Percentiles rank a stretch among this genome's conserved stretches.
Evolutionary conservation across 106 monocot species (phyloP).

Genomic region (Allium cepa): DNA sequence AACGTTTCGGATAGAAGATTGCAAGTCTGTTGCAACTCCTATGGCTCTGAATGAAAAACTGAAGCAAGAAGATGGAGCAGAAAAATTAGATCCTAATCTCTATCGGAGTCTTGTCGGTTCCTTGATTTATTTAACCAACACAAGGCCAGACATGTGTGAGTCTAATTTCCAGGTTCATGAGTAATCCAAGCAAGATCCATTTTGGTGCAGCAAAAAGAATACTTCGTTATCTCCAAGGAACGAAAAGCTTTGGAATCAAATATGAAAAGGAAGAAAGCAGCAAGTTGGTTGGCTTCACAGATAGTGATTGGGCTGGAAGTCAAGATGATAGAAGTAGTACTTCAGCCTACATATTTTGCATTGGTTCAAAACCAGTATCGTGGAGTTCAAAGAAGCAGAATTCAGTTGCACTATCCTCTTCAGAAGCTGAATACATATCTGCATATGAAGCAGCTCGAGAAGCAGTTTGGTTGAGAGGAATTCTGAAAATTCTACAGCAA

Average conservation of each 20-base stretch:
- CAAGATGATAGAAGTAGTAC: conserved; percentile 11
- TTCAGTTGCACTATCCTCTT: not conserved
- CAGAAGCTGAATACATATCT: conserved; percentile 4
- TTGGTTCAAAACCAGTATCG: not conserved
- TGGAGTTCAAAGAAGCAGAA: conserved; percentile 10
- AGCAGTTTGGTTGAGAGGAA: conserved; percentile 3
- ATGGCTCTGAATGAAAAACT: not conserved
- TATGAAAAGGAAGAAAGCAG: not conserved
- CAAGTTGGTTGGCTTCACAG: not conserved
- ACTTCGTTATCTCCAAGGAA: conserved; percentile 2
- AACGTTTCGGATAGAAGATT: not conserved
- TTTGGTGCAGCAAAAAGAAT: not conserved
- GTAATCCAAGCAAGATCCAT: not conserved
- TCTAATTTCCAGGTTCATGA: conserved; percentile 1
- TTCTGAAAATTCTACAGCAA: not conserved
- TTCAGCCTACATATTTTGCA: not conserved
- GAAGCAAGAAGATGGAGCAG: not conserved
- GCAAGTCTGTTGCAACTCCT: not conserved
- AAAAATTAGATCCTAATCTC: not conserved
- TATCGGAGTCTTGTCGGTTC: not conserved
- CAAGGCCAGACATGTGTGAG: not conserved
- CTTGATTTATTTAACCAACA: not conserved
- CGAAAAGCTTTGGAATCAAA: not conserved
- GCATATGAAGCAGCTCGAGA: not conserved
- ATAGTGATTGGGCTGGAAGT: conserved; percentile 5